Base-by-base conservation (phyloP, 768 basidiomycete genomes). In the Mycena belliarum region DNA sequence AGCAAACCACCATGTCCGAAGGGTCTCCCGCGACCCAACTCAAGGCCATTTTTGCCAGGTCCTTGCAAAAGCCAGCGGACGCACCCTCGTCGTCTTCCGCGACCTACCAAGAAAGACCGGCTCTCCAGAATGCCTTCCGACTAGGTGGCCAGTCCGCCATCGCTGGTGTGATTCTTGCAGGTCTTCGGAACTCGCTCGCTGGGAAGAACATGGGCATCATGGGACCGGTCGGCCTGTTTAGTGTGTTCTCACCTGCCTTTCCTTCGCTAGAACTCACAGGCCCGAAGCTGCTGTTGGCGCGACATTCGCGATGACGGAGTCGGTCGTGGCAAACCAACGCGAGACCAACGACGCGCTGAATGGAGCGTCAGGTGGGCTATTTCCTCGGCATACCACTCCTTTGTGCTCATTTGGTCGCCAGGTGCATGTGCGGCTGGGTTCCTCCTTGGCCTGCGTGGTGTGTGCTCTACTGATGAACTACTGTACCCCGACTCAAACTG, bases 341-440 rank as follows among this genome's bases (percentile, higher is more conserved):
- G 80, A 85, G 72, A 85, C 77, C 63, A 80, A 93, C 61, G 95
- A 98, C 70, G 79, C 88, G 40, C 66, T 91, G 59, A 97, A 94
- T 66, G 89, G 90, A 47, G 88, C 88, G 44, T 84, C 85, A 49
- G 95, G 59, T 60, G 45, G 21, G 35, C 11, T 52, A 20, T 15
- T 8, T 8, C 7, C 11, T 35, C 6, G 2, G 6, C n/a, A 5
- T n/a, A n/a, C 1, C 0, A 35, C 45, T 16, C n/a, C 16, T 33
- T 9, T 11, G 14, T 21, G 46, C 53, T 60, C 12, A 60, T 41
- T 21, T 15, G 5, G 20, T 10, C 21, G 21, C 25, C 20, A 60
- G 59, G 91, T 52, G 95, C 89, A 54, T 96, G 94, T 75, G 94
- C 94, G 46, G 94, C 94, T 49, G 95, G 95, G 44, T 93, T 96